A percentile compares a stretch with the other conserved stretches of the same genome.
Evolutionary conservation across 2,329 filamentous ascomycete genomes (phyloP).

Genomic region (Pestalotiopsis sp.): DNA sequence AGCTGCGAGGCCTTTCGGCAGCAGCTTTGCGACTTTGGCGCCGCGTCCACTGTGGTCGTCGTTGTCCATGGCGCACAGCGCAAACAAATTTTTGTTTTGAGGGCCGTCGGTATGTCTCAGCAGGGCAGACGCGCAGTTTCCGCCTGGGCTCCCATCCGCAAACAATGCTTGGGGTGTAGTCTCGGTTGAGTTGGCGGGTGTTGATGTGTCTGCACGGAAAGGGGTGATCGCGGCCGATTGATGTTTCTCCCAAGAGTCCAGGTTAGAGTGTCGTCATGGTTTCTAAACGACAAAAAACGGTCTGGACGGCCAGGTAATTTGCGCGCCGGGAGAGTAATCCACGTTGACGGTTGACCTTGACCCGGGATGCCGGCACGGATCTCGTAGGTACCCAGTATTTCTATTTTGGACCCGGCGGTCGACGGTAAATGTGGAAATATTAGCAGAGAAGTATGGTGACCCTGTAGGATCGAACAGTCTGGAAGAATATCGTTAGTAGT

Average conservation of each 20-base stretch:
- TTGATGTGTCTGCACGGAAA: neutral
- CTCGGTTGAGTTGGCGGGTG: neutral
- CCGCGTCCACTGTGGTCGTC: slow-evolving; percentile 21
- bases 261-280: neutral
- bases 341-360: neutral
- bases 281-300: neutral
- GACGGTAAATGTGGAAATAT: neutral
- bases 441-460: neutral
- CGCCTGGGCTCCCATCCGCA: neutral
- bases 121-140: neutral
- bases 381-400: neutral
- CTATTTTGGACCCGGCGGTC: neutral
- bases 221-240: neutral
- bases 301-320: neutral
- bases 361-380: neutral
- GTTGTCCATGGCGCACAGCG: slow-evolving; percentile 18
- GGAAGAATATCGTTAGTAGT: neutral
- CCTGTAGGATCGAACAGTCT: neutral
- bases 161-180: neutral
- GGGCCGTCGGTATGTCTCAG: neutral
- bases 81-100: neutral
- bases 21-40: slow-evolving; percentile 50
- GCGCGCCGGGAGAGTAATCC: neutral
- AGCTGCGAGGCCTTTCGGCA: slow-evolving; percentile 53
- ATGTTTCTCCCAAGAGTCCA: neutral